phyloP scores from a whole-genome alignment of 2,329 filamentous ascomycete genomes.

The Remersonia thermophila region DNA sequence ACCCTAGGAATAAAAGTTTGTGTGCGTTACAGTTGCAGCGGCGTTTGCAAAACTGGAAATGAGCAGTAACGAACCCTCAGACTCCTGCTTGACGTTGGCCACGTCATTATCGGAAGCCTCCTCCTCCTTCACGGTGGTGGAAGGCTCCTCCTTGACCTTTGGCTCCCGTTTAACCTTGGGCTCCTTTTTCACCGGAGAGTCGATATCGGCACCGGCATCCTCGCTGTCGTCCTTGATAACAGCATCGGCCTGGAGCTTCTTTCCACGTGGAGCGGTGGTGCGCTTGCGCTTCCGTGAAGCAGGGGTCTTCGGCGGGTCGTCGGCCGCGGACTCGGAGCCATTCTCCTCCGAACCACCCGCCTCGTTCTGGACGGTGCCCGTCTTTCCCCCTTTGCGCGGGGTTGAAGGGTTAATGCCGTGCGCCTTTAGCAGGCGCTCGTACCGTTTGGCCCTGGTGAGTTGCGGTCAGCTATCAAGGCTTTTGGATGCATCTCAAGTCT shows the following conservation, averaged over 20 bases:
- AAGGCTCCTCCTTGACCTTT: constrained; percentile 15
- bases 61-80: too few species aligned
- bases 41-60: too few species aligned
- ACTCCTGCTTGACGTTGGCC: constrained; percentile 6
- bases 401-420: constrained; percentile 9
- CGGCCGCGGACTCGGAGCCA: constrained; percentile 1
- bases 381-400: background rate
- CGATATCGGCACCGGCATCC: constrained; percentile 4
- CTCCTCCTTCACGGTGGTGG: constrained; percentile 8
- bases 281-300: constrained; percentile 9
- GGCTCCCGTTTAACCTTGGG: constrained; percentile 3
- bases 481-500: too few species aligned
- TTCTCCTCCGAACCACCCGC: too few species aligned
- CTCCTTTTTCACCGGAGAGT: constrained; percentile 6
- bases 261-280: background rate
- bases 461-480: background rate
- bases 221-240: constrained; percentile 1
- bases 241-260: background rate
- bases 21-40: too few species aligned
- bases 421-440: constrained; percentile 19
- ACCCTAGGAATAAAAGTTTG: too few species aligned
- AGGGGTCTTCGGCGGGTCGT: constrained; percentile 1
- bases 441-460: constrained; percentile 17
- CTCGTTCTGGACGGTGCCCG: background rate
- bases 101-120: background rate